phyloP scores from a whole-genome alignment of 2,329 filamentous ascomycete species.

The Coniochaeta sp. region DNA sequence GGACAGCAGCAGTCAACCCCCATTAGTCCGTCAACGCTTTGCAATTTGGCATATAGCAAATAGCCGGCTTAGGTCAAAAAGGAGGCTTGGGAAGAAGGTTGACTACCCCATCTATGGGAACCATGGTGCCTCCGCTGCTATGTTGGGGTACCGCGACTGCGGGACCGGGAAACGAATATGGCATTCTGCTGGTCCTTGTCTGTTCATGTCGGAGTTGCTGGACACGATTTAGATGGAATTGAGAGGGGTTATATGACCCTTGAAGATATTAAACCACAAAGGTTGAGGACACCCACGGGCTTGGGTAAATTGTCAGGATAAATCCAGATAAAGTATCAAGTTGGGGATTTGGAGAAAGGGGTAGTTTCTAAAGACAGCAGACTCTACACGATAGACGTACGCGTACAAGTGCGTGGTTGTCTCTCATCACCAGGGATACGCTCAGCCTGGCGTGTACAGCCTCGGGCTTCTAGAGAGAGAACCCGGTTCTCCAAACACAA shows the following conservation, averaged over 20 bases:
- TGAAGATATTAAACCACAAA: neutral
- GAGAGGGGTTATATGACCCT: neutral
- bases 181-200: neutral
- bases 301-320: neutral
- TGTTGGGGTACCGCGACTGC: neutral
- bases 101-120: neutral
- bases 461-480: too few relatives aligned
- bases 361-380: neutral
- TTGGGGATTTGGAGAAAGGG: neutral
- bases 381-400: neutral
- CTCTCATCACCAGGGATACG: too few relatives aligned
- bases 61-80: neutral
- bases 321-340: neutral
- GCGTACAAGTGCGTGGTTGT: too few relatives aligned
- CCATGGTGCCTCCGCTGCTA: neutral
- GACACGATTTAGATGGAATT: neutral
- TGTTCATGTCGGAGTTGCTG: neutral
- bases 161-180: neutral
- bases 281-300: neutral
- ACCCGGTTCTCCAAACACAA: too few relatives aligned
- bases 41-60: slow-evolving; percentile 1
- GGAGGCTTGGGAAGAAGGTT: neutral
- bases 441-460: too few relatives aligned
- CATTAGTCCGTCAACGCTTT: neutral
- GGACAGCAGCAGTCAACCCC: neutral